Evolutionary conservation across 2,329 filamentous ascomycete species (phyloP), one percentile per base, ranked within the genome.

Genomic region (Pleomassaria siparia): DNA sequence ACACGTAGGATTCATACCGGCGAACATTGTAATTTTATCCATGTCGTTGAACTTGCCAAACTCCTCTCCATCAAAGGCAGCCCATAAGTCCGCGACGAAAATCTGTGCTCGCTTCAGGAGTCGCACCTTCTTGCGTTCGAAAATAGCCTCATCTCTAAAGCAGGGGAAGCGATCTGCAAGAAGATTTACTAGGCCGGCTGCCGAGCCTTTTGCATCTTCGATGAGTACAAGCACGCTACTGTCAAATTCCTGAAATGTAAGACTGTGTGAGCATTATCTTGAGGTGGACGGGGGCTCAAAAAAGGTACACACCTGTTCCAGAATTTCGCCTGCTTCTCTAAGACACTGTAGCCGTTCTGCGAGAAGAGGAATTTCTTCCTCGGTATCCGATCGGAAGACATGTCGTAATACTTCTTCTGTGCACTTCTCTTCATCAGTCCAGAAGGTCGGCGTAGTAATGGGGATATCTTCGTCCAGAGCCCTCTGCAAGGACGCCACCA

Each of bases 1-100:
- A 32, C 18, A 25, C 8, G 13, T 4, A 4, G 18, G 4, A 13
- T 22, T 15, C 6, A 35, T 70, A 80, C 80, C 80, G 64, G 94
- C 91, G 76, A 99, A 99, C 86, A 97, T 97, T 51, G 94, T 99
- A 62, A 99, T 87, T 68, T 91, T 90, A 73, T 94, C 87, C 60
- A 99, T 96, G 66, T 99, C 94, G 47, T 83, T 67, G 70, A 99
- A 99, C 22, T 80, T 76, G 25, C 94, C 95, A 62, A 86, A 91
- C 21, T 81, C 79, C 56, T 86, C 78, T 37, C 90, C 91, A 44
- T 92, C 83, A 68, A 97, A 97, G 54, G 91, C 95, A 4, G 94
- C 95, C 95, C 95, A 99, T 1, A 97, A 69, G 69, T 99, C 94
- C 18, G 95, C 95, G 2, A 95, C 91, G 16, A 97, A 81, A 50